Conservation (phyloP, 352 stramenopile species). For the Phytopythium delawarense region DNA sequence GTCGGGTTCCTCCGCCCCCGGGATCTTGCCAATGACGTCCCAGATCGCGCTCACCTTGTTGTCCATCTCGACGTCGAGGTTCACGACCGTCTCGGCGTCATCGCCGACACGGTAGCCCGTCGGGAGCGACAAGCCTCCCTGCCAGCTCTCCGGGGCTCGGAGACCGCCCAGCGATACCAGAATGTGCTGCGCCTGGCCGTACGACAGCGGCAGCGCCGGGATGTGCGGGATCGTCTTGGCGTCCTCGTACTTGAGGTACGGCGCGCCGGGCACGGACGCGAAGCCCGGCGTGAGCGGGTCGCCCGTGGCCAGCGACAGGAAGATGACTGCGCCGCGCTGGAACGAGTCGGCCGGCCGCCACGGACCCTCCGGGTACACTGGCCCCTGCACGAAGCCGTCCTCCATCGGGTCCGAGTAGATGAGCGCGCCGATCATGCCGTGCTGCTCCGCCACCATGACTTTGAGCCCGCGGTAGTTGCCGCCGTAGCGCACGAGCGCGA, state of each 20-base stretch:
- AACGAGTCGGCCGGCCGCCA: slow-evolving; percentile 53
- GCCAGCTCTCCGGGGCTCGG: slow-evolving; percentile 41
- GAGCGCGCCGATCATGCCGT: slow-evolving; percentile 49
- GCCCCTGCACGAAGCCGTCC: slow-evolving; percentile 53
- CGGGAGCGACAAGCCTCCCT: slow-evolving; percentile 44
- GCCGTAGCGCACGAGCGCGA: slow-evolving; percentile 84
- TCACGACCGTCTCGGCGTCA: slow-evolving; percentile 39
- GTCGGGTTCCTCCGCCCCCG: slow-evolving; percentile 38
- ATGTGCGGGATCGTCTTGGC: slow-evolving; percentile 61
- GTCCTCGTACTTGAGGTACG: slow-evolving; percentile 36
- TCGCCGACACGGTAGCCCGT: slow-evolving; percentile 64
- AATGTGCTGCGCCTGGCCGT: slow-evolving; percentile 68
- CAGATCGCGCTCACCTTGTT: slow-evolving; percentile 73
- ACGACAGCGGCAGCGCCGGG: slow-evolving; percentile 57
- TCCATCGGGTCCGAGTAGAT: slow-evolving; percentile 76
- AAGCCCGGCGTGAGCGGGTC: slow-evolving; percentile 45
- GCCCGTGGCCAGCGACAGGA: slow-evolving; percentile 51
- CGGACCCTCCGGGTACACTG: slow-evolving; percentile 55
- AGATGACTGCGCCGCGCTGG: slow-evolving; percentile 63
- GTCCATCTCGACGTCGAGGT: slow-evolving; percentile 63
- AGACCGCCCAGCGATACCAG: slow-evolving; percentile 50
- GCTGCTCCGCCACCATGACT: slow-evolving; percentile 54
- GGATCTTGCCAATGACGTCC: slow-evolving; percentile 85
- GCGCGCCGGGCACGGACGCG: slow-evolving; percentile 32
- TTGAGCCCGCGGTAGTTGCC: slow-evolving; percentile 49